phyloP scores from a whole-genome alignment of 1,139 yeast genomes.

The Scheffersomyces illinoinensis region DNA sequence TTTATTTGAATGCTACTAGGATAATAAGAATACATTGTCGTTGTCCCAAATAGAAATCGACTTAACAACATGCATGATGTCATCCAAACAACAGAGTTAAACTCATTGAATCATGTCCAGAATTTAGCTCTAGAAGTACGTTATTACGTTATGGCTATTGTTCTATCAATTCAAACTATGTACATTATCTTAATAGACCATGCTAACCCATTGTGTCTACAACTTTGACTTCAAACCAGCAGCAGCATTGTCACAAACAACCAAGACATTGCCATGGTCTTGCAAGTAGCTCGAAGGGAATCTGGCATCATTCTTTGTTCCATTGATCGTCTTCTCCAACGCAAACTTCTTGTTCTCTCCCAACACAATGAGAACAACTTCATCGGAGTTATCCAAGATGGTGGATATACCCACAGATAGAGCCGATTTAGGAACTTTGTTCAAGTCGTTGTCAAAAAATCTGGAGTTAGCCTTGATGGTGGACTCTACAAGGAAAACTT shows the following conservation, averaged over 20 bases:
- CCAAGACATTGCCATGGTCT: slow-evolving; percentile 44
- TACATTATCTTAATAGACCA: not conserved
- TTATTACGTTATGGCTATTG: too few relatives aligned
- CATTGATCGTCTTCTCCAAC: slow-evolving; percentile 43
- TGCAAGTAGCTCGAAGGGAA: slow-evolving; percentile 51
- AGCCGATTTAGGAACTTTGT: slow-evolving; percentile 55
- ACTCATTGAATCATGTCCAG: not conserved
- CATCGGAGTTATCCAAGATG: slow-evolving; percentile 58
- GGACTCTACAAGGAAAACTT: slow-evolving; percentile 49
- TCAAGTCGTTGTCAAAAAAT: slow-evolving; percentile 48
- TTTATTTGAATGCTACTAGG: too few relatives aligned
- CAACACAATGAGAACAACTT: slow-evolving; percentile 50
- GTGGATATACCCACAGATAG: slow-evolving; percentile 64
- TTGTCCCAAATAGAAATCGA: not conserved
- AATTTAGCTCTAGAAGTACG: too few relatives aligned
- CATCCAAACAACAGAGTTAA: not conserved
- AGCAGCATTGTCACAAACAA: slow-evolving; percentile 50
- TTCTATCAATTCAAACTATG: not conserved
- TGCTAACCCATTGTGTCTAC: slow-evolving; percentile 9
- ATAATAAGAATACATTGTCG: too few relatives aligned
- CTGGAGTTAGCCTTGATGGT: slow-evolving; percentile 61
- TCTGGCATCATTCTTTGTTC: slow-evolving; percentile 32
- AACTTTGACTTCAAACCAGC: slow-evolving; percentile 38
- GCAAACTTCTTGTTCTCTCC: slow-evolving; percentile 48
- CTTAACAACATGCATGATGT: not conserved